Evolutionary conservation across 208 protist genomes (phyloP), one percentile per base, ranked within the genome.

Genomic region (Naegleria gruberi): DNA sequence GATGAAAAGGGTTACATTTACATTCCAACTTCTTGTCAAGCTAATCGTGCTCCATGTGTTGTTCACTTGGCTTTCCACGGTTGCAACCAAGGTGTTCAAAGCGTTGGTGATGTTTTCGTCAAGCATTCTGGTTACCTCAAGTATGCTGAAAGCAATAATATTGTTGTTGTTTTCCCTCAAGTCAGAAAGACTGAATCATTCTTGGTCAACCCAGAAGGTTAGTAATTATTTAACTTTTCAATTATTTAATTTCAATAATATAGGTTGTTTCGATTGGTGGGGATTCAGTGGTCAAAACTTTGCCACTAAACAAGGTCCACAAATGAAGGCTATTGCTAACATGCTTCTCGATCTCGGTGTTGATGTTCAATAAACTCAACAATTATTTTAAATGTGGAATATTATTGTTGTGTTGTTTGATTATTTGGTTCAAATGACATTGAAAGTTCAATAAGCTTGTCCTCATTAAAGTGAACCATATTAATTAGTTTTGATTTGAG

Each of bases 121-220:
- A 4, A 30, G 1, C 6, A 93, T 82, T 87, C 82, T 30, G 92
- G 91, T 3, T 51, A 85, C 44, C 91, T 92, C 57, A 51, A 91
- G n/a, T 92, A 85, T 87, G 92, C 92, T 0, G 92, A 94, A 77
- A 82, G 89, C 10, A 93, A 93, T 91, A 92, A 93, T 90, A 91
- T 94, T 43, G 40, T 93, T 23, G 43, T 94, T 19, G 43, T 94
- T 30, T 94, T 92, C 85, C 92, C 92, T 37, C 92, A 94, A 90
- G 34, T 47, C 12, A 65, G 30, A 23, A 65, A 65, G 51, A 30
- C 91, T 3, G 46, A 40, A 23, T 42, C 65, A 5, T 15, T 30
- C 30, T 10, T 6, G 6, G 3, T 51, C 7, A 93, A 93, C 45
- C 91, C 91, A 37, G 87, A 93, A 19, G 91, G 89, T 34, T 93